Evolutionary conservation across 306 rosid species (phyloP).

Genomic region (Rosa multiflora): DNA sequence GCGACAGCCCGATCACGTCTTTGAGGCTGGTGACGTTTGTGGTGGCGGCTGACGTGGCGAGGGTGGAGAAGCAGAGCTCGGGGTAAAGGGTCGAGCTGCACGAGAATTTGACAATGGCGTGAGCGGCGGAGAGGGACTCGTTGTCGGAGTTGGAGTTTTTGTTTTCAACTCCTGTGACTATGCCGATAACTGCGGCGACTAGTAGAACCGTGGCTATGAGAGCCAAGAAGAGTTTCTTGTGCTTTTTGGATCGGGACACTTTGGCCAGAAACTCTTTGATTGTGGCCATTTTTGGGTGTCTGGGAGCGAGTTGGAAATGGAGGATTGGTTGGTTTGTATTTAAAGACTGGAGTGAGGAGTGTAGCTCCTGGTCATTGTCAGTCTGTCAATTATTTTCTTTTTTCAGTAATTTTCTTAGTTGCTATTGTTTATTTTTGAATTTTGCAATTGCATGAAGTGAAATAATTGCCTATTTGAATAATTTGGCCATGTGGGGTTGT

Average conservation of each 20-base stretch:
- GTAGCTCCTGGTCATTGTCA: background rate
- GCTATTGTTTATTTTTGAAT: background rate
- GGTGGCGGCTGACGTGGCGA: conserved; percentile 30
- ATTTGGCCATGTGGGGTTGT: background rate
- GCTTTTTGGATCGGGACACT: conserved; percentile 32
- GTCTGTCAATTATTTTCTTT: background rate
- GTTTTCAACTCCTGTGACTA: conserved; percentile 41
- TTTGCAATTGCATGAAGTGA: background rate
- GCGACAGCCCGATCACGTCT: conserved; percentile 49
- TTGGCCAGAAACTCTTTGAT: conserved; percentile 34
- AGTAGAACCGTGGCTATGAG: conserved; percentile 42
- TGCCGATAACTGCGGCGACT: conserved; percentile 34
- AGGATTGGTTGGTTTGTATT: background rate
- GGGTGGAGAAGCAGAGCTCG: conserved; percentile 63
- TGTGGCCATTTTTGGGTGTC: conserved; percentile 23
- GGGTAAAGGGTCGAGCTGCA: conserved; percentile 75
- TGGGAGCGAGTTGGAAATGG: background rate
- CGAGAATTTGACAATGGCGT: conserved; percentile 46
- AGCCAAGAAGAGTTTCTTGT: conserved; percentile 36
- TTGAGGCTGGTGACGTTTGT: conserved; percentile 33
- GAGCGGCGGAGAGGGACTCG: conserved; percentile 30
- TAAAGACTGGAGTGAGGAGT: background rate
- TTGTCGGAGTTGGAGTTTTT: background rate
- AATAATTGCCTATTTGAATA: background rate
- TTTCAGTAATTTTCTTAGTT: background rate